These are phyloP conservation scores for Clavispora asparagi DNA, from an alignment of 805 yeast species.

Conservation along the genomic window DNA sequence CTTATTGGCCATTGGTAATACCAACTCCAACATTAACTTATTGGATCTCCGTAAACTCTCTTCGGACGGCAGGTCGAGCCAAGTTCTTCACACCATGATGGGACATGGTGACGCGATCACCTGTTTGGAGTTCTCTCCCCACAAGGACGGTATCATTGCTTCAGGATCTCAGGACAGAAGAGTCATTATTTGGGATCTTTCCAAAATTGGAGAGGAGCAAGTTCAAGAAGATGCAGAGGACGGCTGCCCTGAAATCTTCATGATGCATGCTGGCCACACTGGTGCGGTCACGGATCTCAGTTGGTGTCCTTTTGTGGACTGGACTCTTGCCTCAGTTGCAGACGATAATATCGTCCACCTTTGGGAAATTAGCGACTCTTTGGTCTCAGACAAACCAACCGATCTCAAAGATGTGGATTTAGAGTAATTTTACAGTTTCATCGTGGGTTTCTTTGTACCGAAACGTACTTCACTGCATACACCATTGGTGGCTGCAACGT, in stretches of 20 bases:
- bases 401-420: slow-evolving; percentile 16
- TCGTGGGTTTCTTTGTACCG: neutral
- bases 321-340: slow-evolving; percentile 66
- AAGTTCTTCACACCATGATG: slow-evolving; percentile 63
- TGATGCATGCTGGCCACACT: slow-evolving; percentile 93
- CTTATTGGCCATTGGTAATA: slow-evolving; percentile 64
- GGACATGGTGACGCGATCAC: slow-evolving; percentile 77
- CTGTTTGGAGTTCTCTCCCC: slow-evolving; percentile 71
- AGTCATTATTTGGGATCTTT: slow-evolving; percentile 75
- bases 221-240: slow-evolving; percentile 84
- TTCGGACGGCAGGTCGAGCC: slow-evolving; percentile 9
- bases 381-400: slow-evolving; percentile 17
- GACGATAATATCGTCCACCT: slow-evolving; percentile 58
- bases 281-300: slow-evolving; percentile 69
- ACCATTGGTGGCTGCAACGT: neutral
- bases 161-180: slow-evolving; percentile 76
- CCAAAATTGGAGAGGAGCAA: slow-evolving; percentile 79
- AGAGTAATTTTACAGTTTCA: slow-evolving; percentile 15
- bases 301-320: slow-evolving; percentile 67
- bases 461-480: neutral
- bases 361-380: slow-evolving; percentile 44
- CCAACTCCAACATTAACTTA: slow-evolving; percentile 61
- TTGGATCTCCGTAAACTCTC: slow-evolving; percentile 53
- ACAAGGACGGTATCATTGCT: slow-evolving; percentile 69
- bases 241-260: slow-evolving; percentile 80